These are phyloP conservation scores for Aquilaria agallochum DNA, from an alignment of 441 rosid genomes.

Conservation along the genomic window DNA sequence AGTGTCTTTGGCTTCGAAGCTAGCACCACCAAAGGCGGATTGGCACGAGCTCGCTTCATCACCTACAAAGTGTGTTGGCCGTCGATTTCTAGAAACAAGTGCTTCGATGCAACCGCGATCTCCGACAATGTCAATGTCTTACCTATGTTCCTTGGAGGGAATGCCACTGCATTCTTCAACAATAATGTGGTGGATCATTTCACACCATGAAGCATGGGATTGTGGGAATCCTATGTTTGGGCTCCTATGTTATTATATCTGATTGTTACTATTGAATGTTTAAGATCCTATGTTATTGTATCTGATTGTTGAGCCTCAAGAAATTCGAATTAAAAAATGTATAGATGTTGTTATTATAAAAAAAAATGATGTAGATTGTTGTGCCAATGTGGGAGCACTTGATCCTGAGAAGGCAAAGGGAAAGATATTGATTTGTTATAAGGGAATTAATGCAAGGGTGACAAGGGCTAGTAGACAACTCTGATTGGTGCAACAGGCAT, in stretches of 20 bases:
- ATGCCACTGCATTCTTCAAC: slow-evolving; percentile 26
- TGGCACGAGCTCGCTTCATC: slow-evolving; percentile 67
- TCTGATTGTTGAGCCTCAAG: too few species aligned
- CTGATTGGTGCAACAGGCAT: slow-evolving; percentile 56
- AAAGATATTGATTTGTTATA: slow-evolving; percentile 53
- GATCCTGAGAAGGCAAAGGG: slow-evolving; percentile 45
- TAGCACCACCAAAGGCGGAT: slow-evolving; percentile 77
- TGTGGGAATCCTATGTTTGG: too few species aligned
- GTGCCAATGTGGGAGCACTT: slow-evolving; percentile 39
- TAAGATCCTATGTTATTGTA: too few species aligned
- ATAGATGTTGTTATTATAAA: slow-evolving; percentile 36
- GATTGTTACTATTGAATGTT: too few species aligned
- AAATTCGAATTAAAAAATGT: too few species aligned
- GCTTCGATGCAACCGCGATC: slow-evolving; percentile 62
- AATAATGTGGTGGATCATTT: slow-evolving; percentile 52
- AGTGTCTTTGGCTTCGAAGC: slow-evolving; percentile 48
- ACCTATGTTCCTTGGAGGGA: slow-evolving; percentile 57
- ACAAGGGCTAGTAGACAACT: slow-evolving; percentile 35
- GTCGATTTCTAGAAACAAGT: slow-evolving; percentile 25
- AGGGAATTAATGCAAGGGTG: slow-evolving; percentile 41
- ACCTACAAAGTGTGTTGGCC: slow-evolving; percentile 85
- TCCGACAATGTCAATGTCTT: slow-evolving; percentile 68
- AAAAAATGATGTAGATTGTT: slow-evolving; percentile 37
- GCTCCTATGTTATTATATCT: too few species aligned
- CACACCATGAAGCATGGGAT: slow-evolving; percentile 41